Percentiles rank a stretch among this genome's conserved stretches.
phyloP scores from a whole-genome alignment of 2,329 filamentous ascomycete species.

The Geosmithia putterillii region DNA sequence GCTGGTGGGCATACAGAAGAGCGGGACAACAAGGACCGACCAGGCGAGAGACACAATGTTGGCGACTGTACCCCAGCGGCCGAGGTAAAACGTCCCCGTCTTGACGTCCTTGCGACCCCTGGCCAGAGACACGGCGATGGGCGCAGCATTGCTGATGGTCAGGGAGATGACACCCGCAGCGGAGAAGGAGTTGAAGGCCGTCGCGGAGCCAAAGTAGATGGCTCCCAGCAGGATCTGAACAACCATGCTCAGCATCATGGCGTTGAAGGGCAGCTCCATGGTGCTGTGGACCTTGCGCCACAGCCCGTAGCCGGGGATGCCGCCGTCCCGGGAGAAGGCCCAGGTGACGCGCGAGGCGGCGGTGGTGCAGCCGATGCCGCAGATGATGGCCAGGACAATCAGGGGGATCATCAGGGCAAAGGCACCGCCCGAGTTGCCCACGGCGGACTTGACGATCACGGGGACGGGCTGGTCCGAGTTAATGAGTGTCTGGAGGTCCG shows the following conservation, averaged over 20 bases:
- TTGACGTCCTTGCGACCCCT: constrained; percentile 46
- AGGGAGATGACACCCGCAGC: constrained; percentile 59
- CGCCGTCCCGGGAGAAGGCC: constrained; percentile 58
- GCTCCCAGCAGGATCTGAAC: constrained; percentile 50
- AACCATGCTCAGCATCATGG: constrained; percentile 58
- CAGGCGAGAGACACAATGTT: constrained; percentile 52
- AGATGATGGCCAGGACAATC: constrained; percentile 52
- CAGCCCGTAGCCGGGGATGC: constrained; percentile 47
- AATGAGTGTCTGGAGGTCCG: constrained; percentile 45
- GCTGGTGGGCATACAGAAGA: constrained; percentile 60
- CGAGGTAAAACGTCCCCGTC: constrained; percentile 47
- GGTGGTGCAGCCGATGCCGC: constrained; percentile 57
- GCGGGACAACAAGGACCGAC: constrained; percentile 54
- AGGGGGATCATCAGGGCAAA: constrained; percentile 52
- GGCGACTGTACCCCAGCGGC: constrained; percentile 44
- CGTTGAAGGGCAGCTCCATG: constrained; percentile 54
- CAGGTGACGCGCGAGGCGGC: constrained; percentile 54
- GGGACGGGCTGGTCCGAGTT: constrained; percentile 49
- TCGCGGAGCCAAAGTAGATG: constrained; percentile 56
- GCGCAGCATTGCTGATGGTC: constrained; percentile 54
- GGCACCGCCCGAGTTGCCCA: constrained; percentile 46
- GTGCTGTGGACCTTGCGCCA: constrained; percentile 50
- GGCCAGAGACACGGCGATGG: constrained; percentile 51
- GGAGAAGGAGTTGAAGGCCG: constrained; percentile 61
- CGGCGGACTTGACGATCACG: constrained; percentile 47